Evolutionary conservation across 2,329 filamentous ascomycete genomes (phyloP).

Genomic region (Clarireedia paspali): DNA sequence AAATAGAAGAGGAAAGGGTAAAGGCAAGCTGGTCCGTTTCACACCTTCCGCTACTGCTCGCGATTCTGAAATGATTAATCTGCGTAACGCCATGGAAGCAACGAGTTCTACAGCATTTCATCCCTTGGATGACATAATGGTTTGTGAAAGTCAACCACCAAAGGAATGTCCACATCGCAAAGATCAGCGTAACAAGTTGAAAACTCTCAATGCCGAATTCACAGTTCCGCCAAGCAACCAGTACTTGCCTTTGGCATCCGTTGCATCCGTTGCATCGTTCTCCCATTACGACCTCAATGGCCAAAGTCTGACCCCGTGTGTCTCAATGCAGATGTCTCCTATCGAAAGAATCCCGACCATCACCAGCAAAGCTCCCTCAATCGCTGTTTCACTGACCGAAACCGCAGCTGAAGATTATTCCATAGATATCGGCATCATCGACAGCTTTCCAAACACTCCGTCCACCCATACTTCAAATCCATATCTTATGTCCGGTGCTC

Average conservation of each 20-base stretch:
- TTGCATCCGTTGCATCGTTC: background rate
- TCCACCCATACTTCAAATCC: background rate
- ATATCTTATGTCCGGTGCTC: background rate
- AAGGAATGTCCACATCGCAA: conserved; percentile 3
- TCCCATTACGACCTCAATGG: background rate
- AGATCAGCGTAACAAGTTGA: background rate
- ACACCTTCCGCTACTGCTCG: conserved; percentile 7
- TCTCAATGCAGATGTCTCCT: background rate
- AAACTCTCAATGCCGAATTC: background rate
- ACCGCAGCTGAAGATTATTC: background rate
- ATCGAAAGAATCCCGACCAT: background rate
- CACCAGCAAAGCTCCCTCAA: background rate
- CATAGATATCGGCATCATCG: conserved; percentile 1
- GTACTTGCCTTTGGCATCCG: background rate
- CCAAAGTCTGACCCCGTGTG: background rate
- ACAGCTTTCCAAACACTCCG: background rate
- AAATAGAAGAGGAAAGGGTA: background rate
- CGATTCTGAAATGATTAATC: conserved; percentile 5
- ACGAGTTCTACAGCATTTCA: conserved; percentile 5
- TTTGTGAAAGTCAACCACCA: background rate
- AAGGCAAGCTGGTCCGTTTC: conserved; percentile 1
- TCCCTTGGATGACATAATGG: background rate
- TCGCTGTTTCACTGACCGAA: background rate
- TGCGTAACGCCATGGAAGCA: conserved; percentile 7
- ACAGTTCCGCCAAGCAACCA: background rate